A percentile compares a stretch with the other conserved stretches of the same genome.
phyloP scores from a whole-genome alignment of 164 flowering plant species.

The Annona squamosa region DNA sequence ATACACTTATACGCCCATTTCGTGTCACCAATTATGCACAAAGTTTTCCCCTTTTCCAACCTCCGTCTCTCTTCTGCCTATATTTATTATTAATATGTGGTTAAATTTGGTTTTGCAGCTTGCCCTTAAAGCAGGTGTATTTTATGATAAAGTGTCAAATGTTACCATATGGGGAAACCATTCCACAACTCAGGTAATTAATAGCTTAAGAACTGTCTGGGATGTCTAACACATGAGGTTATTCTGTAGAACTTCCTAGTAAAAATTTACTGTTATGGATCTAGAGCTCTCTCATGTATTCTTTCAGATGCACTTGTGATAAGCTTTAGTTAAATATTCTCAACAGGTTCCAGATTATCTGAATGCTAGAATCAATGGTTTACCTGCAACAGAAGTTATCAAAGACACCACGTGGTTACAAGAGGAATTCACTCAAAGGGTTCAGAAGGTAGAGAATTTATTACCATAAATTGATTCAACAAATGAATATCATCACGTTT shows the following conservation, averaged over 20 bases:
- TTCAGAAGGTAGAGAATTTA: slow-evolving; percentile 59
- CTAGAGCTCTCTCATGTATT: neutral
- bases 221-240: neutral
- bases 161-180: slow-evolving; percentile 98
- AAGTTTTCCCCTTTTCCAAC: neutral
- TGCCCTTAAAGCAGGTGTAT: slow-evolving; percentile 94
- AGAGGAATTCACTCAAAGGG: slow-evolving; percentile 80
- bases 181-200: slow-evolving; percentile 88
- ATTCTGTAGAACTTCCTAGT: no score
- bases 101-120: slow-evolving; percentile 46
- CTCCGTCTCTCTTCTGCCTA: neutral
- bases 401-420: slow-evolving; percentile 80
- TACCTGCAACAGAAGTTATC: slow-evolving; percentile 83
- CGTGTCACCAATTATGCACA: no score
- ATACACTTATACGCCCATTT: slow-evolving; percentile 1
- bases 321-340: neutral
- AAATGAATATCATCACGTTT: neutral
- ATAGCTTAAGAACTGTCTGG: neutral
- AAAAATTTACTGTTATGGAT: no score
- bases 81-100: neutral
- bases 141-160: slow-evolving; percentile 92
- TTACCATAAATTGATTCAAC: neutral
- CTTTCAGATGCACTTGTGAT: neutral
- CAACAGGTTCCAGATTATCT: slow-evolving; percentile 91
- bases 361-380: slow-evolving; percentile 77